phyloP scores from a whole-genome alignment of 2,329 filamentous ascomycete species.

The Tolypocladium inflatum region DNA sequence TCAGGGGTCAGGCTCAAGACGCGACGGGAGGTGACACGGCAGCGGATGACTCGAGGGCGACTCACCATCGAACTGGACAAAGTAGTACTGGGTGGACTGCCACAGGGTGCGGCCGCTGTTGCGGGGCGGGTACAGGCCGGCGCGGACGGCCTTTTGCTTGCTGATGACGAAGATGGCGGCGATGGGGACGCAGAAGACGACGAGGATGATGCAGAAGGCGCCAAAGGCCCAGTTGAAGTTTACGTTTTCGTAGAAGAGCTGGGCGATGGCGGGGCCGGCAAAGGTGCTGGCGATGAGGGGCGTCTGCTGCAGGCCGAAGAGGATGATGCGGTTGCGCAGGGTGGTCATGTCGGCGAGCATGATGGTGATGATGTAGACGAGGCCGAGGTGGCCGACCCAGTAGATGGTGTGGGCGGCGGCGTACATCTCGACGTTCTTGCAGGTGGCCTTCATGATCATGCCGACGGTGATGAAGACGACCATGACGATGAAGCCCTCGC shows the following conservation, averaged over 20 bases:
- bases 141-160: slow-evolving; percentile 37
- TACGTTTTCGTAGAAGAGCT: slow-evolving; percentile 25
- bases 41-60: background rate
- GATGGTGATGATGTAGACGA: slow-evolving; percentile 29
- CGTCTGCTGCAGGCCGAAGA: slow-evolving; percentile 31
- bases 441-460: slow-evolving; percentile 55
- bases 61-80: slow-evolving; percentile 47
- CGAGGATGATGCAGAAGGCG: slow-evolving; percentile 52
- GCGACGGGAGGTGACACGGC: too few relatives aligned
- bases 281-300: slow-evolving; percentile 35
- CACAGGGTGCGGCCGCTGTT: slow-evolving; percentile 33
- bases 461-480: slow-evolving; percentile 36
- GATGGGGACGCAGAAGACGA: slow-evolving; percentile 33
- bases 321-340: slow-evolving; percentile 31
- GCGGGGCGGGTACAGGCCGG: slow-evolving; percentile 33
- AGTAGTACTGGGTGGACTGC: slow-evolving; percentile 41
- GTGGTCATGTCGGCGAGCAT: slow-evolving; percentile 34
- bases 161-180: slow-evolving; percentile 22
- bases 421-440: slow-evolving; percentile 46
- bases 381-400: slow-evolving; percentile 43
- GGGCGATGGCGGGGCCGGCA: slow-evolving; percentile 30
- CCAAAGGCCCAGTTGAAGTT: slow-evolving; percentile 45
- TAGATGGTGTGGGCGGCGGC: slow-evolving; percentile 55
- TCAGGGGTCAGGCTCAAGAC: background rate
- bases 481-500: slow-evolving; percentile 33